Evolutionary conservation across 73 alveolate species (phyloP), one percentile per base, ranked within the genome.

Genomic region (Halteria grandinella): DNA sequence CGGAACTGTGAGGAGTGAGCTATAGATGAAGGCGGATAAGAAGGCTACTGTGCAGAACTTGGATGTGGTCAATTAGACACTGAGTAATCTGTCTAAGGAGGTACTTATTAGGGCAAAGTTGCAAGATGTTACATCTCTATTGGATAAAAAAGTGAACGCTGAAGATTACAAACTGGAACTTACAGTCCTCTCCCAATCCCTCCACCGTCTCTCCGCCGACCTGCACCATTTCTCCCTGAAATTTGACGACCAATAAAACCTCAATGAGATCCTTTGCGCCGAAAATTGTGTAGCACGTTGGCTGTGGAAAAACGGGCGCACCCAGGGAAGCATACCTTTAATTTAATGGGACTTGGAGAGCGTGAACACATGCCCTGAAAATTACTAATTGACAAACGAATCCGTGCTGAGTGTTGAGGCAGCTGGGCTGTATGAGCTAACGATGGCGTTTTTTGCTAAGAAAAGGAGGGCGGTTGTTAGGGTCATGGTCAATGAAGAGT

Each of bases 321-420:
- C 40, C 12, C 10, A 62, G 8, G 57, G 60, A 6, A 18, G 25
- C 7, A 7, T 39, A 5, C 36, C 36, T 21, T 36, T 36, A 20
- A 27, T 62, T 40, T 25, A 39, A 39, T 62, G 78, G 78, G 78
- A 62, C 23, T 5, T 62, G 44, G n/a, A 62, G 44, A 62, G 78
- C 40, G 60, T 62, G 12, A 62, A 62, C 25, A 62, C 78, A 40
- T 62, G 78, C 25, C 78, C 78, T 18, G 78, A 62, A 15, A 62
- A 62, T 21, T 62, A 40, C 62, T 17, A 18, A 31, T 62, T 57
- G 78, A 62, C 36, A 62, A 39, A 44, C 6, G 54, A 27, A 20
- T 40, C 12, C 7, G 48, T 31, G 3, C 36, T 62, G n/a, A n/a
- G n/a, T n/a, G 45, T 62, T 29, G 78, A 36, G 4, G 60, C 78